A percentile compares a stretch with the other conserved stretches of the same genome.
These are phyloP conservation scores for Picocystis sp. DNA, from an alignment of 163 green algal species.

Conservation along the genomic window DNA sequence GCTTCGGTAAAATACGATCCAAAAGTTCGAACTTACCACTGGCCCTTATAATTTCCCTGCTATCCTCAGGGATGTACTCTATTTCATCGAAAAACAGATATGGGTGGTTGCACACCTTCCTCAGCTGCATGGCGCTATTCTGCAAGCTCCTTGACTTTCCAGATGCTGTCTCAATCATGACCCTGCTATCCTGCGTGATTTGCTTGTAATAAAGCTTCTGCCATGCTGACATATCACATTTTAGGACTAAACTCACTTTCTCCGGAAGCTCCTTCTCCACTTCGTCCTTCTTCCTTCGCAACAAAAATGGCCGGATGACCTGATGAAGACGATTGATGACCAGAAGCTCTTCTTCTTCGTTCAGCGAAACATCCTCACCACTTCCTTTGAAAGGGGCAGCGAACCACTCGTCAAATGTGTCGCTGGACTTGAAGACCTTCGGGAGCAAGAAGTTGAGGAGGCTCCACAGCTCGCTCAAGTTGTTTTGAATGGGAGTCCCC, in stretches of 20 bases:
- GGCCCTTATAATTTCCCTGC: slow-evolving; percentile 17
- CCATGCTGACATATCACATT: slow-evolving; percentile 33
- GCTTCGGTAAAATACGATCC: slow-evolving; percentile 27
- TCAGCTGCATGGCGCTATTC: slow-evolving; percentile 41
- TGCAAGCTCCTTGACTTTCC: slow-evolving; percentile 6
- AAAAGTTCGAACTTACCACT: slow-evolving; percentile 31
- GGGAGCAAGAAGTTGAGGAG: slow-evolving; percentile 88
- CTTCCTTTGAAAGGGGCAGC: slow-evolving; percentile 20
- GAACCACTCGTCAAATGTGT: slow-evolving; percentile 68
- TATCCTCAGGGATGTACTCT: slow-evolving; percentile 4
- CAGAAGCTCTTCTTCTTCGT: slow-evolving; percentile 64
- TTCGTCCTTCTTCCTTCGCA: slow-evolving; percentile 67
- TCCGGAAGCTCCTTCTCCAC: slow-evolving; percentile 60
- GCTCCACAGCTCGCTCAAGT: slow-evolving; percentile 71
- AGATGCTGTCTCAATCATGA: slow-evolving; percentile 4
- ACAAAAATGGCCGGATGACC: slow-evolving; percentile 88
- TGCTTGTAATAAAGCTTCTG: slow-evolving; percentile 39
- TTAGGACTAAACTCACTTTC: slow-evolving; percentile 27
- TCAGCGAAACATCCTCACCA: slow-evolving; percentile 25
- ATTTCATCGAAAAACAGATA: slow-evolving; percentile 40
- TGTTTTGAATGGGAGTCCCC: slow-evolving; percentile 84
- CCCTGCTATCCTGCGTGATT: slow-evolving; percentile 14
- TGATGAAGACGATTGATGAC: slow-evolving; percentile 69
- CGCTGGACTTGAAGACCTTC: slow-evolving; percentile 42
- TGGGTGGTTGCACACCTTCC: slow-evolving; percentile 54